Evolutionary conservation across 148 eudicot genomes (phyloP).

Genomic region (Spergularia marina): DNA sequence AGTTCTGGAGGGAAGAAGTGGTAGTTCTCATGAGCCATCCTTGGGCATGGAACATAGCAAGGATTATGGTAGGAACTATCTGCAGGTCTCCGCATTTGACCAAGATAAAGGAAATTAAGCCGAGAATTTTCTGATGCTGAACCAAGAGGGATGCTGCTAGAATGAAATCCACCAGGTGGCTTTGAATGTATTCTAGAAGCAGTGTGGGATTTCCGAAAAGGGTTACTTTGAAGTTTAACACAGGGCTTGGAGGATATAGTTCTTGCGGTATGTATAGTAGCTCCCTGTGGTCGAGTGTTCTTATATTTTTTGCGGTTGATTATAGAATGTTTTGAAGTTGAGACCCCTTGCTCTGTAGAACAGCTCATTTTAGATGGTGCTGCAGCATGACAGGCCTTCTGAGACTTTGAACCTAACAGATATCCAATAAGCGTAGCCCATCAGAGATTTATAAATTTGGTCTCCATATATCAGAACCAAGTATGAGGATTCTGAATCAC

Average conservation of each 20-base stretch:
- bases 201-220: constrained; percentile 15
- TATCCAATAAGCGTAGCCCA: not conserved
- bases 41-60: constrained; percentile 8
- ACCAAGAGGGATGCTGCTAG: constrained; percentile 21
- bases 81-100: constrained; percentile 6
- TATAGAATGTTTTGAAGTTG: constrained; percentile 15
- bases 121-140: not conserved
- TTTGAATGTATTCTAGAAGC: constrained; percentile 31
- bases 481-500: not conserved
- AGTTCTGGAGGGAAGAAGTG: constrained; percentile 9
- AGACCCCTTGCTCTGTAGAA: constrained; percentile 20
- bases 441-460: not conserved
- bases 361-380: constrained; percentile 32
- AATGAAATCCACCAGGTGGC: constrained; percentile 16
- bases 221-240: constrained; percentile 25
- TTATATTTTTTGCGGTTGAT: constrained; percentile 7
- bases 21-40: not conserved
- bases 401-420: constrained; percentile 41
- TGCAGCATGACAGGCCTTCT: constrained; percentile 28
- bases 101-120: constrained; percentile 12
- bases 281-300: constrained; percentile 16
- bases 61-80: constrained; percentile 6
- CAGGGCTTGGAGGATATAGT: constrained; percentile 22
- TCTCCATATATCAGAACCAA: constrained; percentile 9
- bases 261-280: not conserved